Evolutionary conservation across 257 asterid genomes (phyloP), one percentile per base, ranked within the genome.

Genomic region (Solanum bukasovii): DNA sequence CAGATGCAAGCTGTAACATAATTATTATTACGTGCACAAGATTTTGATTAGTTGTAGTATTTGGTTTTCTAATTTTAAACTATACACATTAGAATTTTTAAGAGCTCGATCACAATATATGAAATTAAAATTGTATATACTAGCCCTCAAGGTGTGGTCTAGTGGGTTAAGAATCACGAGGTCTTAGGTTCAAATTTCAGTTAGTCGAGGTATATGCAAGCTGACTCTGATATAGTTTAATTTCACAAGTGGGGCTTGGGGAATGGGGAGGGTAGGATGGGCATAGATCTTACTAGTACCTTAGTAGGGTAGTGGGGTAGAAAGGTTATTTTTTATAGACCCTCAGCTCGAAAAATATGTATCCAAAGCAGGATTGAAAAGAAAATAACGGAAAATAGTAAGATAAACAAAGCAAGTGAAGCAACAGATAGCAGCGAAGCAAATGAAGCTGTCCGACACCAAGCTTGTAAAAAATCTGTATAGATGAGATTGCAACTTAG

Each of bases 251-350:
- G 10, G 0, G 65, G 65, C 65, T 52, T 18, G n/a, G 59, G 59
- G 18, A 46, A 46, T 46, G 56, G 18, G 56, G 56, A 46, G 56
- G 59, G 20, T 46, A 46, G 56, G 16, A 46, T 46, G 59, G 0
- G 0, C 20, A 46, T 46, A 46, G 18, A 46, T 46, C 59, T 46
- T 46, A 46, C 59, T 13, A 13, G 59, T 46, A 46, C 0, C 59
- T 46, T 46, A 0, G 59, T 46, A 46, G 59, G 59, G 0, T 46
- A 46, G 52, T 44, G 20, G 20, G 21, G 21, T 46, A 49, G 59
- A 49, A 0, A 49, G 0, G 59, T 49, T 56, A 0, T 18, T 56
- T 56, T 1, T 18, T 0, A 56, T 56, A 56, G 9, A 56, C 1
- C 23, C 10, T 56, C 2, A 0, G 23, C 65, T 56, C 4, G 21